Evolutionary conservation across 2,329 filamentous ascomycete genomes (phyloP).

Genomic region (Alternaria arbusti): DNA sequence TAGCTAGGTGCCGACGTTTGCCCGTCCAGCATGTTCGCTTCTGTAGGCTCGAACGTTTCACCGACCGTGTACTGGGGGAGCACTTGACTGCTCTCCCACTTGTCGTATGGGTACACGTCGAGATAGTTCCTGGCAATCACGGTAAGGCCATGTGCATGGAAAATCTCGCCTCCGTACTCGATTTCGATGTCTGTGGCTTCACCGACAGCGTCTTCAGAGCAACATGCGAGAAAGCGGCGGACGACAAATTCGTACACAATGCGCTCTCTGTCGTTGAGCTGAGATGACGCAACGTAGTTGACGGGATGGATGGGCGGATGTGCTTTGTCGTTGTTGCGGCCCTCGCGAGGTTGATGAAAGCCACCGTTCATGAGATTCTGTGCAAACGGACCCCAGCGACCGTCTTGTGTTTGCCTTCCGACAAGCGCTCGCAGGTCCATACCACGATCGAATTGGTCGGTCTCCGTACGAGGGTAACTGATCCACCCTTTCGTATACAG

Average conservation of each 20-base stretch:
- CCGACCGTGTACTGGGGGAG: slow-evolving; percentile 80
- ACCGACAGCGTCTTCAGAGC: slow-evolving; percentile 90
- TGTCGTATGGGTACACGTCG: slow-evolving; percentile 95
- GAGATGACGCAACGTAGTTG: slow-evolving; percentile 72
- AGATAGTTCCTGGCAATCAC: slow-evolving; percentile 92
- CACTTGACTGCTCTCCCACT: slow-evolving; percentile 87
- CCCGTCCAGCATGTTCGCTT: slow-evolving; percentile 89
- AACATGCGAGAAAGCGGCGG: slow-evolving; percentile 91
- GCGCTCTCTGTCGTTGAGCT: slow-evolving; percentile 69
- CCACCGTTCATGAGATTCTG: slow-evolving; percentile 74
- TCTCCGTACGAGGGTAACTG: slow-evolving; percentile 96
- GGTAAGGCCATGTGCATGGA: slow-evolving; percentile 81
- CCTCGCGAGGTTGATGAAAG: slow-evolving; percentile 82
- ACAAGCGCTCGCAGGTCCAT: slow-evolving; percentile 84
- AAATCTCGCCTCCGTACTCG: slow-evolving; percentile 80
- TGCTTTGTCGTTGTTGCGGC: slow-evolving; percentile 91
- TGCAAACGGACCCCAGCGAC: slow-evolving; percentile 81
- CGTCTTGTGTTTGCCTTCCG: slow-evolving; percentile 80
- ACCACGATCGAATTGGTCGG: slow-evolving; percentile 88
- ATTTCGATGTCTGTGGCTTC: slow-evolving; percentile 85
- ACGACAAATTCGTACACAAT: slow-evolving; percentile 92
- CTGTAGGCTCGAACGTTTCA: slow-evolving; percentile 84
- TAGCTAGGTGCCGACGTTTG: slow-evolving; percentile 85
- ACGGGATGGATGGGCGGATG: slow-evolving; percentile 97
- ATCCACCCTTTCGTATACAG: slow-evolving; percentile 96